Percentiles rank a stretch among this genome's conserved stretches.
Evolutionary conservation across 1,139 yeast genomes (phyloP).

Genomic region (Blastobotrys indianensis): DNA sequence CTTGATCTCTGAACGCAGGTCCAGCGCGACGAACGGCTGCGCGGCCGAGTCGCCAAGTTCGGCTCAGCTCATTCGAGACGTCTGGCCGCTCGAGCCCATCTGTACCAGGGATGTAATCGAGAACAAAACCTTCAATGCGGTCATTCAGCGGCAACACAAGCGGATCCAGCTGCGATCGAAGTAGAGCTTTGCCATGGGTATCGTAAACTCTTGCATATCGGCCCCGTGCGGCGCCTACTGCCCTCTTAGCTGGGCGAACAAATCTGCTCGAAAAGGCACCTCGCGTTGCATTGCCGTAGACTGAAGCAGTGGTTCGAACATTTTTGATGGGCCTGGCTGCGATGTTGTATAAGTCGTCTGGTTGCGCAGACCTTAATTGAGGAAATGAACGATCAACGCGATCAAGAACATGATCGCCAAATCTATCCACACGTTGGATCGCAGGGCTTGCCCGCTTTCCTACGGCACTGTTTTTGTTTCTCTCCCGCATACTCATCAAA

Average conservation of each 20-base stretch:
- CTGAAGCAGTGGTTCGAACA: slow-evolving; percentile 26
- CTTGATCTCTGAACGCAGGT: slow-evolving; percentile 30
- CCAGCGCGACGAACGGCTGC: slow-evolving; percentile 32
- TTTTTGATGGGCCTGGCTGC: slow-evolving; percentile 32
- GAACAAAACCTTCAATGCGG: slow-evolving; percentile 43
- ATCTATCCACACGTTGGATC: slow-evolving; percentile 30
- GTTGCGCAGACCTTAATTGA: slow-evolving; percentile 32
- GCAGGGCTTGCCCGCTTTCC: slow-evolving; percentile 31
- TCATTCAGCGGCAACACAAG: slow-evolving; percentile 55
- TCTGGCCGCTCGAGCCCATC: slow-evolving; percentile 33
- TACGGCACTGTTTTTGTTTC: slow-evolving; percentile 32
- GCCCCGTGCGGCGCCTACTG: slow-evolving; percentile 28
- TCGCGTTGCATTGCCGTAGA: slow-evolving; percentile 29
- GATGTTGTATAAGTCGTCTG: slow-evolving; percentile 31
- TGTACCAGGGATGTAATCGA: slow-evolving; percentile 41
- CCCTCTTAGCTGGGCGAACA: slow-evolving; percentile 30
- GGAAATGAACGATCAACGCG: slow-evolving; percentile 35
- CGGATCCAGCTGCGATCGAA: slow-evolving; percentile 60
- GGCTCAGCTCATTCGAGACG: slow-evolving; percentile 29
- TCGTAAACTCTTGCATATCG: slow-evolving; percentile 40
- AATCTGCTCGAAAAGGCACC: slow-evolving; percentile 27
- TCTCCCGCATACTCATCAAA: slow-evolving; percentile 38
- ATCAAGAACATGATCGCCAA: slow-evolving; percentile 33
- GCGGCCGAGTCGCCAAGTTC: slow-evolving; percentile 30
- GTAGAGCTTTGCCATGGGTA: slow-evolving; percentile 54